A percentile compares a stretch with the other conserved stretches of the same genome.
phyloP scores from a whole-genome alignment of 2,329 filamentous ascomycete species.

The Paecilomyces sp. region DNA sequence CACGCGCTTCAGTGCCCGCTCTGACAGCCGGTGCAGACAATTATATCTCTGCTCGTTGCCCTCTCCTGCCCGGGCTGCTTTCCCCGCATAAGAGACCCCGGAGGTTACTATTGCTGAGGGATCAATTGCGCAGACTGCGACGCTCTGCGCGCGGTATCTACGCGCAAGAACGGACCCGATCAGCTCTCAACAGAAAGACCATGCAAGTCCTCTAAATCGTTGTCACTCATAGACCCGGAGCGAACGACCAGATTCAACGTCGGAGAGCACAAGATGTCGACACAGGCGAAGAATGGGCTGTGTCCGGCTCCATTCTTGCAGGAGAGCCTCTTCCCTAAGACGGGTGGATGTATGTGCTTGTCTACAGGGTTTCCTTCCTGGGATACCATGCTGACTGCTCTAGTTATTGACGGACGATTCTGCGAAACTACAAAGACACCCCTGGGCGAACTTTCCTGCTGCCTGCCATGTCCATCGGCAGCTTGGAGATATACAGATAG shows the following conservation, averaged over 20 bases:
- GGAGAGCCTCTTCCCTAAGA: slow-evolving; percentile 50
- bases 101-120: background rate
- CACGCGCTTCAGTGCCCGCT: background rate
- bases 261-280: background rate
- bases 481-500: slow-evolving; percentile 63
- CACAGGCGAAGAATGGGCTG: slow-evolving; percentile 26
- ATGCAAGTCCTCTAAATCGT: background rate
- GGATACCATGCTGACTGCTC: slow-evolving; percentile 20
- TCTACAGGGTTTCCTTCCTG: slow-evolving; percentile 1
- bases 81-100: background rate
- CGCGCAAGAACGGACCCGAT: background rate
- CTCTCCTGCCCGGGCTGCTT: background rate
- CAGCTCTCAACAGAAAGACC: background rate
- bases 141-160: background rate
- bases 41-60: background rate
- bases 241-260: background rate
- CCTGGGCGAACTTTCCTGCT: slow-evolving; percentile 57
- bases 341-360: slow-evolving; percentile 58
- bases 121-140: background rate
- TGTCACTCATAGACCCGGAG: background rate
- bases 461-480: slow-evolving; percentile 81
- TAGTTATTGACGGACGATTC: slow-evolving; percentile 56
- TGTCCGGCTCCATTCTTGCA: slow-evolving; percentile 68
- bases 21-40: background rate
- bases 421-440: slow-evolving; percentile 43